A percentile compares a stretch with the other conserved stretches of the same genome.
phyloP scores from a whole-genome alignment of 1,139 yeast species.

The Yamadazyma songkhlaensis region DNA sequence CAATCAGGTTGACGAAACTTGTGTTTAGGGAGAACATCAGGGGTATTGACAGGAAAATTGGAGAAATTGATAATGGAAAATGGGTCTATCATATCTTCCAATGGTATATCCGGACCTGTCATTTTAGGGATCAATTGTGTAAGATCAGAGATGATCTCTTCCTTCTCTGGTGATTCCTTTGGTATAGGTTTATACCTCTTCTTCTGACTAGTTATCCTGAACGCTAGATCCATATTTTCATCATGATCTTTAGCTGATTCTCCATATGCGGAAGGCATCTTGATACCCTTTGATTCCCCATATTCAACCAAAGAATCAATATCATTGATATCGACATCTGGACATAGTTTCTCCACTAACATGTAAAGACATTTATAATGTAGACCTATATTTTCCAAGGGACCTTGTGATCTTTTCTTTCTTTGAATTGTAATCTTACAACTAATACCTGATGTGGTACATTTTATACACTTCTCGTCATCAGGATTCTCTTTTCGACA shows the following conservation, averaged over 20 bases:
- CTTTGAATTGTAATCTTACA: slow-evolving; percentile 29
- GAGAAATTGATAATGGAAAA: slow-evolving; percentile 1
- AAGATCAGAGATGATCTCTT: neutral
- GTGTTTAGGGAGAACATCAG: neutral
- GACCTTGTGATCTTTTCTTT: slow-evolving; percentile 27
- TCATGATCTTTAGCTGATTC: slow-evolving; percentile 2
- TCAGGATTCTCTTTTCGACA: slow-evolving; percentile 25
- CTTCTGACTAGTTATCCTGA: slow-evolving; percentile 1
- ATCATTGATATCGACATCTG: slow-evolving; percentile 36
- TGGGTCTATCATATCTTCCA: neutral
- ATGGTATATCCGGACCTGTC: neutral
- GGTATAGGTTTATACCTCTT: neutral
- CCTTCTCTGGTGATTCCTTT: neutral
- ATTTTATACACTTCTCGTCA: slow-evolving; percentile 27
- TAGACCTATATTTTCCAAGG: slow-evolving; percentile 34
- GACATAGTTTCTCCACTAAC: slow-evolving; percentile 34
- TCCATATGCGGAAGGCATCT: slow-evolving; percentile 26
- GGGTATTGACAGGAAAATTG: neutral
- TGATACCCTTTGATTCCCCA: slow-evolving; percentile 30
- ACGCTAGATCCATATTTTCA: slow-evolving; percentile 6
- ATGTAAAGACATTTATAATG: slow-evolving; percentile 37
- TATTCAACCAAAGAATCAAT: slow-evolving; percentile 31
- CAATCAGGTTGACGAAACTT: slow-evolving; percentile 10
- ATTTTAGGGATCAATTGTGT: neutral
- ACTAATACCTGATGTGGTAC: slow-evolving; percentile 29